Base-by-base conservation (phyloP, 345 rosid species). In the Brassica nigra region DNA sequence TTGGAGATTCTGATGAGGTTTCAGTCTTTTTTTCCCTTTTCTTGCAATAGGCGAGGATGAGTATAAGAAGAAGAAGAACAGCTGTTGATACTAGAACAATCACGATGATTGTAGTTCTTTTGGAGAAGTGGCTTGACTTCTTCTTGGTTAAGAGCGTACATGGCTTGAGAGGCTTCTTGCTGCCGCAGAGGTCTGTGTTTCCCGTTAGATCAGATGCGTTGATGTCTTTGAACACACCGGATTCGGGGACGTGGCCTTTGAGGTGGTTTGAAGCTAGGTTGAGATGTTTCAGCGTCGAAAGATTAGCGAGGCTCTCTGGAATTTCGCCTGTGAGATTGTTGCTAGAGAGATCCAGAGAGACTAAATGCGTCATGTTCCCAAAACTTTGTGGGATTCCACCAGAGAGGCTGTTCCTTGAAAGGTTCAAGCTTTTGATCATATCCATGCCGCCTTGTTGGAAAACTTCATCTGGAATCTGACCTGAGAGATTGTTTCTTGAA, bases 161-260 rank as follows among this genome's bases (percentile, higher is more conserved):
- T 29, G 85, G 62, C 36, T 70, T 76, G 42, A 83, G 86, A 78
- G 71, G 74, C 71, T 77, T 77, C 61, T 76, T 81, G 64, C 86
- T 75, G 52, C 98, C 97, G 63, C 97, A 92, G 4, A 94, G 96
- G 78, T 77, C 88, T 68, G 47, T 84, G 67, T 94, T 94, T 73
- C 96, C 97, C 16, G 18, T 80, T 30, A 94, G 67, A 81, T 83
- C 80, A 4, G 91, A 86, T 3, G 75, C 71, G 54, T 71, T 77
- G 10, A 90, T 86, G 78, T 75, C 76, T 76, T 70, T 83, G 70
- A 94, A 94, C 66, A 94, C 78, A 18, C 98, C 97, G 2, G 79
- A 4, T 61, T 87, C 86, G 3, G 97, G 97, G 68, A 94, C 86
- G 18, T 10, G 89, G 69, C 97, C 98, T 85, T 84, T 89, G 70